Evolutionary conservation across 768 basidiomycete genomes (phyloP), one percentile per base, ranked within the genome.

Genomic region (Kondoa subrosea): DNA sequence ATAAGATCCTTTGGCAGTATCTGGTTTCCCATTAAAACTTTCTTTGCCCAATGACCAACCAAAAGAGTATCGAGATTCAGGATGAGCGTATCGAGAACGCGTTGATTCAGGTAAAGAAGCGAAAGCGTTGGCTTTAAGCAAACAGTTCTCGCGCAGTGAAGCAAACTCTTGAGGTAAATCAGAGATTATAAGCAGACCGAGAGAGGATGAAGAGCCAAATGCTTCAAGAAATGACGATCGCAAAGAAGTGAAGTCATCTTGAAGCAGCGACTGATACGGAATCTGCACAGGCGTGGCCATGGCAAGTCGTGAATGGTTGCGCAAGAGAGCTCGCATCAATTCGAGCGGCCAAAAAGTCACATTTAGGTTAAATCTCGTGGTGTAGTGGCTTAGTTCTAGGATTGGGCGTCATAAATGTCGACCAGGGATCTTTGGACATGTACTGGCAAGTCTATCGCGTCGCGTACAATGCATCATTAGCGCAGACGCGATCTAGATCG

Each of bases 11-110:
- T 96, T 97, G 69, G 87, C 33, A 32, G 40, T 29, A 68, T 64
- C 88, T 71, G 87, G 88, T 72, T 84, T 86, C 32, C 92, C 92
- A 74, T 96, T 96, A 91, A 96, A 95, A 59, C 92, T 84, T 81
- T 96, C 93, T 66, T 96, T 95, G 66, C 93, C 93, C 77, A 93
- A 89, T 57, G 87, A 89, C 93, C 93, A 97, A n/a, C 93, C 93
- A 77, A 91, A 96, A 75, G 86, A 88, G 70, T 65, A 72, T 25
- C 27, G 30, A 12, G 30, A 87, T 29, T 77, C 78, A 0, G 84
- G 79, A 77, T 91, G 85, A 26, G 85, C 82, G 73, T 89, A 89
- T 66, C 82, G 82, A 76, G 95, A 90, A 60, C 87, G 81, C 21
- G 77, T 77, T 21, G 76, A 74, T 66, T 87, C 84, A 31, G 87